phyloP scores from a whole-genome alignment of 2,329 filamentous ascomycete species.

The Shiraia bambusicola region DNA sequence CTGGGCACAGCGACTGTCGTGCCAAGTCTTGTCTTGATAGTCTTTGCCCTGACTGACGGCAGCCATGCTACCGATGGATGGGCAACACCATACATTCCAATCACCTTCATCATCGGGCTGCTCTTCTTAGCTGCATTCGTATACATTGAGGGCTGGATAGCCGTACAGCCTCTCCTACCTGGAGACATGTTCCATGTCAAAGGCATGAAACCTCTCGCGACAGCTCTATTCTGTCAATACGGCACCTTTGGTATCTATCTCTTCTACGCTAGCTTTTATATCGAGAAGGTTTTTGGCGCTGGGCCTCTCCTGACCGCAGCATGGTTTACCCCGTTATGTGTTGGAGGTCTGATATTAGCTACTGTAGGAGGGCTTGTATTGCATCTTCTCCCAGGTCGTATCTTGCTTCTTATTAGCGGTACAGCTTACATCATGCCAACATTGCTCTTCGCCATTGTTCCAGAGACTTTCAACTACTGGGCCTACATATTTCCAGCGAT shows the following conservation, averaged over 20 bases:
- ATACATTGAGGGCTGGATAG: slow-evolving; percentile 73
- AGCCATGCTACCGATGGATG: slow-evolving; percentile 69
- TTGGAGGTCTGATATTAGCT: slow-evolving; percentile 39
- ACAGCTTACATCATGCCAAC: slow-evolving; percentile 32
- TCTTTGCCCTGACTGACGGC: slow-evolving; percentile 74
- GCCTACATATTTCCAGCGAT: slow-evolving; percentile 46
- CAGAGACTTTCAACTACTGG: slow-evolving; percentile 39
- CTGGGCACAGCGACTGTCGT: slow-evolving; percentile 38
- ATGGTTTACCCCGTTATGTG: slow-evolving; percentile 42
- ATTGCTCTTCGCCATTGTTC: slow-evolving; percentile 41
- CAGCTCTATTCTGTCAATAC: slow-evolving; percentile 49
- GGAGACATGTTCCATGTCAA: slow-evolving; percentile 68
- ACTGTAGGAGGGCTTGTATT: slow-evolving; percentile 38
- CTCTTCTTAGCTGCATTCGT: slow-evolving; percentile 61
- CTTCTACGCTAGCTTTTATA: slow-evolving; percentile 44
- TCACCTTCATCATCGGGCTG: slow-evolving; percentile 64
- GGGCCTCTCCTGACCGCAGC: slow-evolving; percentile 34
- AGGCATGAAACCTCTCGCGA: slow-evolving; percentile 57
- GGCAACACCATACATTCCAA: slow-evolving; percentile 71
- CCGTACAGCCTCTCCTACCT: slow-evolving; percentile 68
- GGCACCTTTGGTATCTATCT: slow-evolving; percentile 42
- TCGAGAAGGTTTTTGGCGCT: slow-evolving; percentile 33
- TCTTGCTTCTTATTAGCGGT: slow-evolving; percentile 36
- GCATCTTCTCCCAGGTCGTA: slow-evolving; percentile 38
- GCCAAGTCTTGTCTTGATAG: slow-evolving; percentile 65